Percentiles rank a stretch among this genome's conserved stretches.
These are phyloP conservation scores for Kitagawia praeruptora DNA, from an alignment of 129 eudicot genomes.

Conservation along the genomic window DNA sequence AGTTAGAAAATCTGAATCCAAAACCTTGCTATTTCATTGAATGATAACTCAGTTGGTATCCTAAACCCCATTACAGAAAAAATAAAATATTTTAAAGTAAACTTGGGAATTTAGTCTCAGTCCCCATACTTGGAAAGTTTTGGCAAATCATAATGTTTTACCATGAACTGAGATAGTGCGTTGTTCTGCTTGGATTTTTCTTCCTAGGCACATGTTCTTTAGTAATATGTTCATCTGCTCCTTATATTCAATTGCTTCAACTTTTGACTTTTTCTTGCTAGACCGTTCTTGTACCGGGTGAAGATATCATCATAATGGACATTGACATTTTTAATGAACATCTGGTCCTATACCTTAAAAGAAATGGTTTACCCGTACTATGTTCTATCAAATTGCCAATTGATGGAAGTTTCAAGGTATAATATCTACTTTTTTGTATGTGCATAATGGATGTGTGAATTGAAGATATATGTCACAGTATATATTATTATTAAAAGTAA, in stretches of 20 bases:
- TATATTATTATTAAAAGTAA: not conserved
- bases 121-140: not conserved
- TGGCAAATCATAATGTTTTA: no score
- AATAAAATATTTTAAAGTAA: not conserved
- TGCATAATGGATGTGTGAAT: constrained; percentile 5
- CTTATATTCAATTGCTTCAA: constrained; percentile 8
- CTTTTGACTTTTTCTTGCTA: no score
- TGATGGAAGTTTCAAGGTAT: constrained; percentile 42
- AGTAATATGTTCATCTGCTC: not conserved
- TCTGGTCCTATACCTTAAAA: constrained; percentile 56
- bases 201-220: no score
- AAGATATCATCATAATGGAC: constrained; percentile 52
- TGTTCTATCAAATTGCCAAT: constrained; percentile 73
- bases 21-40: no score
- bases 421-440: not conserved
- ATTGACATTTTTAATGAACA: constrained; percentile 73
- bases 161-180: not conserved
- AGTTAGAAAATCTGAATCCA: no score
- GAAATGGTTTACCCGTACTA: constrained; percentile 42
- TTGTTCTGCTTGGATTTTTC: not conserved
- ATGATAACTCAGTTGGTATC: not conserved
- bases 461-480: no score
- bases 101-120: not conserved
- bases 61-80: not conserved
- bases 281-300: constrained; percentile 42